These are phyloP conservation scores for Funneliformis mosseae DNA, from an alignment of 192 early-diverging fungal species.

Conservation along the genomic window DNA sequence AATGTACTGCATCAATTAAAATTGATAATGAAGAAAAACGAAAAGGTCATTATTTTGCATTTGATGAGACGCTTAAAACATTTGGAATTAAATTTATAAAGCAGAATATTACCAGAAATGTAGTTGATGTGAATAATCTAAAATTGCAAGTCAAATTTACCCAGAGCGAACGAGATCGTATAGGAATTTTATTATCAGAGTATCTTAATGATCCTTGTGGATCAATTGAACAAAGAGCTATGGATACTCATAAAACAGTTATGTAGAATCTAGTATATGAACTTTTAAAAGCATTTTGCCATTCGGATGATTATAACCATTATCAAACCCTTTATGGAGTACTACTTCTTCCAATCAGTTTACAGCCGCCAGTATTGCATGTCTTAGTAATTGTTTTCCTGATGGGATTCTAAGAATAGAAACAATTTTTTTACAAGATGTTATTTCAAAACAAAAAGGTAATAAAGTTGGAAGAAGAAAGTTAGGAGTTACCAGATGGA, in stretches of 20 bases:
- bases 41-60: too few species aligned
- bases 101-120: neutral
- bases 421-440: neutral
- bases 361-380: neutral
- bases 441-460: neutral
- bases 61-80: too few species aligned
- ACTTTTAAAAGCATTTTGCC: neutral
- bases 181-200: too few species aligned
- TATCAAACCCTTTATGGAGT: neutral
- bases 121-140: neutral
- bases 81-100: neutral
- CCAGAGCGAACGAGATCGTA: too few species aligned
- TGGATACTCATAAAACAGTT: neutral
- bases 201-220: too few species aligned
- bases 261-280: neutral
- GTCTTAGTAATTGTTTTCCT: neutral
- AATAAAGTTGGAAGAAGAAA: slow-evolving; percentile 1
- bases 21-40: too few species aligned
- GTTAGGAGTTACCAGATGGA: neutral
- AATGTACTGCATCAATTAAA: too few species aligned
- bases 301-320: neutral
- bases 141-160: too few species aligned
- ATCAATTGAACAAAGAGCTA: neutral
- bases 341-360: neutral
- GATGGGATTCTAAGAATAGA: neutral